These are phyloP conservation scores for Dalbergia cochinchinensis DNA, from an alignment of 306 rosid genomes.

Conservation along the genomic window DNA sequence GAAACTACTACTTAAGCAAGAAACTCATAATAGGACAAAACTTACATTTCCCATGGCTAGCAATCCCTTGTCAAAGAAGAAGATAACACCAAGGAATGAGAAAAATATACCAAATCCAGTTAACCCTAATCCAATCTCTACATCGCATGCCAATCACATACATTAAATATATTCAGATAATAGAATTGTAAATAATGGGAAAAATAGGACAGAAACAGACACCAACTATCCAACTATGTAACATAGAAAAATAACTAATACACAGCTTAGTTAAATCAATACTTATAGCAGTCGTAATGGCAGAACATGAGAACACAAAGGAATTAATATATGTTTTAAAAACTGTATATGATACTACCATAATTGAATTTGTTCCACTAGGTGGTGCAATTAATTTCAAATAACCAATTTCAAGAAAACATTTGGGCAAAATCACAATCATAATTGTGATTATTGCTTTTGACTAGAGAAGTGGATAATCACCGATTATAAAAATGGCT, in stretches of 20 bases:
- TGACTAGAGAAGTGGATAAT: slow-evolving; percentile 6
- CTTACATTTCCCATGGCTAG: slow-evolving; percentile 99
- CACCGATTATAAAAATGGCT: slow-evolving; percentile 18
- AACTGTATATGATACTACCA: not conserved
- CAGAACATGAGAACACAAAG: slow-evolving; percentile 1
- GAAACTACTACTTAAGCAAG: slow-evolving; percentile 18
- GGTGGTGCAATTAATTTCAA: slow-evolving; percentile 14
- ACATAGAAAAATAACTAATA: slow-evolving; percentile 10
- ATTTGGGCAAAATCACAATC: not conserved
- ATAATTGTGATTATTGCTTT: slow-evolving; percentile 6
- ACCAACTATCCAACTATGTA: slow-evolving; percentile 32
- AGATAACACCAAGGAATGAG: slow-evolving; percentile 83
- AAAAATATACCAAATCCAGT: slow-evolving; percentile 98
- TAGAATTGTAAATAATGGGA: slow-evolving; percentile 12
- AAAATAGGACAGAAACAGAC: slow-evolving; percentile 22
- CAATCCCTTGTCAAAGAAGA: slow-evolving; percentile 97
- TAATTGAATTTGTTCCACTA: slow-evolving; percentile 37
- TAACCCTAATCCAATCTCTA: slow-evolving; percentile 98
- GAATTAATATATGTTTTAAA: slow-evolving; percentile 3
- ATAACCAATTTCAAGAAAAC: not conserved
- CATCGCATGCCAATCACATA: slow-evolving; percentile 44
- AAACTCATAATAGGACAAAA: slow-evolving; percentile 13
- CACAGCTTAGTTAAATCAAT: slow-evolving; percentile 25
- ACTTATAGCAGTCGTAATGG: slow-evolving; percentile 9
- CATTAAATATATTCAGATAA: slow-evolving; percentile 41